phyloP scores from a whole-genome alignment of 345 rosid genomes.

The Gossypium sturtianum region DNA sequence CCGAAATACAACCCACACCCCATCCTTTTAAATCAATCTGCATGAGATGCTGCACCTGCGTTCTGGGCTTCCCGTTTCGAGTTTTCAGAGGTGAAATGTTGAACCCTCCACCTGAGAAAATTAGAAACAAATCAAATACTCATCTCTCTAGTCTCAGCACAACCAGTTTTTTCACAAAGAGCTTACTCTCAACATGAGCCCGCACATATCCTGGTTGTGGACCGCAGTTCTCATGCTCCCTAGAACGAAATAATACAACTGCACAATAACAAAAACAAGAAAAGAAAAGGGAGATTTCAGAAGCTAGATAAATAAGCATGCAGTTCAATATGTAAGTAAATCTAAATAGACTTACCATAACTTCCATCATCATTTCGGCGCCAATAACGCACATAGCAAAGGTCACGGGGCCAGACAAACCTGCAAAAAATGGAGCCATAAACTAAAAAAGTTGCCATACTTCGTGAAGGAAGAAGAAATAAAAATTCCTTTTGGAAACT shows the following conservation, averaged over 20 bases:
- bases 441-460: not conserved
- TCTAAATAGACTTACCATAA: slow-evolving; percentile 56
- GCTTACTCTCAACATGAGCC: slow-evolving; percentile 89
- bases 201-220: slow-evolving; percentile 94
- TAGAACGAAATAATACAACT: slow-evolving; percentile 96
- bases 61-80: slow-evolving; percentile 75
- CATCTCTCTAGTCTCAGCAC: slow-evolving; percentile 5
- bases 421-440: slow-evolving; percentile 32
- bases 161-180: slow-evolving; percentile 4
- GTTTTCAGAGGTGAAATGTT: slow-evolving; percentile 87
- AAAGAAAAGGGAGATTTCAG: not conserved
- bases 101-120: slow-evolving; percentile 85
- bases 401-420: slow-evolving; percentile 99
- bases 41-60: slow-evolving; percentile 95
- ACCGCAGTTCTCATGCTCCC: slow-evolving; percentile 93
- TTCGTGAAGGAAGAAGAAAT: not conserved
- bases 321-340: slow-evolving; percentile 11
- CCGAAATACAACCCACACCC: slow-evolving; percentile 81
- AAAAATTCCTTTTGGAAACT: not conserved
- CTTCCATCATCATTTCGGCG: slow-evolving; percentile 99
- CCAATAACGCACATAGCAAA: slow-evolving; percentile 99
- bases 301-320: slow-evolving; percentile 12
- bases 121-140: slow-evolving; percentile 12
- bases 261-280: slow-evolving; percentile 28
- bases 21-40: slow-evolving; percentile 99